Percentiles rank a stretch among this genome's conserved stretches.
These are phyloP conservation scores for Mycosphaerella sp. DNA, from an alignment of 2,329 filamentous ascomycete species.

Conservation along the genomic window DNA sequence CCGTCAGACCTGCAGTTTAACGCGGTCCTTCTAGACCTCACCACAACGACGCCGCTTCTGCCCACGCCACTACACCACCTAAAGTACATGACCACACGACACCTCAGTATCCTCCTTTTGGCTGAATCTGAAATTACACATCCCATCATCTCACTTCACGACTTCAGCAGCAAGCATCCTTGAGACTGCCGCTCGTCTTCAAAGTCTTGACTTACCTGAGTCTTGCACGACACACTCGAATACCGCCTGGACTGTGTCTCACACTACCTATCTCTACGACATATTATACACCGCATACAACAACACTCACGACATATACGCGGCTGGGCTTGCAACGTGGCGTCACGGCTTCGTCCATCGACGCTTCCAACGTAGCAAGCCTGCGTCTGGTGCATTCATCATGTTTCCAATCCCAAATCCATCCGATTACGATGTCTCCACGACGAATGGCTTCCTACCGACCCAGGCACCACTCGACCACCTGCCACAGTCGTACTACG, in stretches of 20 bases:
- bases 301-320: constrained; percentile 10
- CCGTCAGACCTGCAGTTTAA: background rate
- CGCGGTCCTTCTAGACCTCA: background rate
- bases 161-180: background rate
- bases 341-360: constrained; percentile 19
- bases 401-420: constrained; percentile 48
- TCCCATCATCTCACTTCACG: background rate
- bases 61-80: background rate
- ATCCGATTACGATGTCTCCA: constrained; percentile 73
- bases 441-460: constrained; percentile 80
- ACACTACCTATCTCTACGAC: background rate
- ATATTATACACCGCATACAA: constrained; percentile 4
- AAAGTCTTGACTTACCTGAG: background rate
- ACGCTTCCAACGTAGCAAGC: constrained; percentile 33
- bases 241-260: background rate
- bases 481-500: constrained; percentile 85
- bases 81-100: background rate
- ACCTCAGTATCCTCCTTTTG: no score
- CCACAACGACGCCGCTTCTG: background rate
- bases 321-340: constrained; percentile 36
- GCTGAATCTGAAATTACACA: background rate
- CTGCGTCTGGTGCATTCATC: constrained; percentile 32
- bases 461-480: constrained; percentile 69
- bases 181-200: background rate
- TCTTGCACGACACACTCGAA: background rate